Evolutionary conservation across 2,329 filamentous ascomycete species (phyloP).

Genomic region (Phoma sp.): DNA sequence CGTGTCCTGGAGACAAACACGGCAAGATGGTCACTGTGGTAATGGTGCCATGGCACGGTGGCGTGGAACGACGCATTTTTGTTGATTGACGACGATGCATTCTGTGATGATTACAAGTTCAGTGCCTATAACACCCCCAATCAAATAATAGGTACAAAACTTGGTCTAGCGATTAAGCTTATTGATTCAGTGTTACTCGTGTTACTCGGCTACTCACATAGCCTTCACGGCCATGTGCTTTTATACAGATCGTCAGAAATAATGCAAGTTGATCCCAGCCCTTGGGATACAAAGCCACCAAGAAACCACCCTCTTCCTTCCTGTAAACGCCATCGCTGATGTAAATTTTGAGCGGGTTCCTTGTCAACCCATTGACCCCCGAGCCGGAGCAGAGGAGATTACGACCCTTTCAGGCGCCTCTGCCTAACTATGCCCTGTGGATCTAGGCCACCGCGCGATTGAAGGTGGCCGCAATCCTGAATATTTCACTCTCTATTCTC

Average conservation of each 20-base stretch:
- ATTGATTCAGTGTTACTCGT: neutral
- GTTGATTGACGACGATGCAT: too few species aligned
- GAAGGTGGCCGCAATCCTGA: neutral
- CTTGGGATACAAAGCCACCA: conserved; percentile 29
- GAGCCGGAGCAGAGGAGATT: too few species aligned
- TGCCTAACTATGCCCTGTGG: too few species aligned
- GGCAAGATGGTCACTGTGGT: neutral
- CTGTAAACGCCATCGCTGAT: conserved; percentile 33
- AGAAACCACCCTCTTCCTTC: conserved; percentile 1
- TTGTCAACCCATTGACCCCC: neutral
- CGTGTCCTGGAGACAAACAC: conserved; percentile 1
- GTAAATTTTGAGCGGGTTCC: conserved; percentile 5
- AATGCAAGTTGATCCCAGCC: conserved; percentile 26
- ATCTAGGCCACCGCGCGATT: neutral
- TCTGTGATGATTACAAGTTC: too few species aligned
- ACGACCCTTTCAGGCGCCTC: neutral
- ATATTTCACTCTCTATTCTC: too few species aligned
- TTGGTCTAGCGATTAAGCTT: neutral
- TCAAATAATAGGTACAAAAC: too few species aligned
- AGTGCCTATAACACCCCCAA: too few species aligned
- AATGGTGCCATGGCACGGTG: neutral
- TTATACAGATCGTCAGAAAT: conserved; percentile 3
- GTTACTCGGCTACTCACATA: neutral
- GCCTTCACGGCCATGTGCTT: neutral
- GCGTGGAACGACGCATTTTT: too few species aligned